Evolutionary conservation across 2,329 filamentous ascomycete species (phyloP).

Genomic region (Cladosporium cucumerinum): DNA sequence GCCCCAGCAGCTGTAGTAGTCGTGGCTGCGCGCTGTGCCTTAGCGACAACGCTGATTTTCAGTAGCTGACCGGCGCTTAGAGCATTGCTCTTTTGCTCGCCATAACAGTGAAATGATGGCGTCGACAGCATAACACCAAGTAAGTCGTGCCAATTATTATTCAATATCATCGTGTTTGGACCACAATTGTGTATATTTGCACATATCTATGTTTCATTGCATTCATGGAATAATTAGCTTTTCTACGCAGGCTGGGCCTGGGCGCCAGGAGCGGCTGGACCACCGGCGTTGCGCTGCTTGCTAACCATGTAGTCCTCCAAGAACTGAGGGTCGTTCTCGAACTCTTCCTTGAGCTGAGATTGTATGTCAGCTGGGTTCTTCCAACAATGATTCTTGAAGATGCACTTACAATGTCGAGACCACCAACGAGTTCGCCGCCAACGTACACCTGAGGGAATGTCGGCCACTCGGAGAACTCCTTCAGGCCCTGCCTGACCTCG

Average conservation of each 20-base stretch:
- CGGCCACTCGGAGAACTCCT: conserved; percentile 98
- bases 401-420: conserved; percentile 86
- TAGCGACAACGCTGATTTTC: no score
- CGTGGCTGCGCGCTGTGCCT: no score
- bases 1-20: no score
- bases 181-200: neutral
- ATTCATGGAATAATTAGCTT: neutral
- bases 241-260: conserved; percentile 16
- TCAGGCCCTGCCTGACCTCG: conserved; percentile 91
- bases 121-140: no score
- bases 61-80: no score
- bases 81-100: no score
- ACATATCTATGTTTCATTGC: neutral
- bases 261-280: conserved; percentile 24
- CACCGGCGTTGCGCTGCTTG: conserved; percentile 28
- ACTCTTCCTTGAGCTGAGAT: conserved; percentile 82
- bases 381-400: neutral
- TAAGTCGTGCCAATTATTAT: no score
- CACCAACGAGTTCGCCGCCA: conserved; percentile 83
- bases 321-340: conserved; percentile 79
- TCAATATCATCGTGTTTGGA: no score
- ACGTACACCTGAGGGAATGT: conserved; percentile 96
- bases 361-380: neutral
- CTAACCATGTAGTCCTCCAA: conserved; percentile 65
- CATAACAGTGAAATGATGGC: no score